Evolutionary conservation across 352 stramenopile species (phyloP).

Genomic region (Globisporangium abappressorium): DNA sequence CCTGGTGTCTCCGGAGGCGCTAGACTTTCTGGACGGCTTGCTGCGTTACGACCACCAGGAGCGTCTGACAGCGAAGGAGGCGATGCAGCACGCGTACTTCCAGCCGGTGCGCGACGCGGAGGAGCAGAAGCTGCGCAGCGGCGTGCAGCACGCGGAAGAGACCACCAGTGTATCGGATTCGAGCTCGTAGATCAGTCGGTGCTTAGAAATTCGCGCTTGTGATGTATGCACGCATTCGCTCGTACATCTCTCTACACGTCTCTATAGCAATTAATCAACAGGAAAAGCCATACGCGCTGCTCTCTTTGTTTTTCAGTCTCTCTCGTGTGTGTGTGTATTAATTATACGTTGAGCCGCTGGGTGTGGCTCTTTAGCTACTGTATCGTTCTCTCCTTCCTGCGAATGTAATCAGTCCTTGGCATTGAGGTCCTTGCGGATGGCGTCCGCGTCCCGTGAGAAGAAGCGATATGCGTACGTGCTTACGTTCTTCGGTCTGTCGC

Average conservation of each 20-base stretch:
- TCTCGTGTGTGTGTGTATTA: too few relatives aligned
- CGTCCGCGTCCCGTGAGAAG: conserved; percentile 36
- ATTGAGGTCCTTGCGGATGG: conserved; percentile 44
- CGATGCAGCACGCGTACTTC: conserved; percentile 98
- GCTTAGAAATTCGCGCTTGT: not conserved
- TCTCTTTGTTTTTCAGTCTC: not conserved
- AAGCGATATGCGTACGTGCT: conserved; percentile 57
- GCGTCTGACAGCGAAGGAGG: conserved; percentile 97
- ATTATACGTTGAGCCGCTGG: too few relatives aligned
- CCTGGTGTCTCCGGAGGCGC: conserved; percentile 83
- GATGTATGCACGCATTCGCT: not conserved
- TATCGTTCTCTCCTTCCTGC: too few relatives aligned
- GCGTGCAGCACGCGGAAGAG: conserved; percentile 53
- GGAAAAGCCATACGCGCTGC: not conserved
- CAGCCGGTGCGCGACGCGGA: conserved; percentile 86
- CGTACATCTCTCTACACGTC: not conserved
- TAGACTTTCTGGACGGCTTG: conserved; percentile 92
- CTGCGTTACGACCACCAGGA: conserved; percentile 96
- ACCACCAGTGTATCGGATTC: conserved; percentile 77
- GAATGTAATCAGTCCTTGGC: conserved; percentile 30
- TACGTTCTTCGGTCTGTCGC: conserved; percentile 44
- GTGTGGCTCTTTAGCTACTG: too few relatives aligned
- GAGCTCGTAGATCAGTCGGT: conserved; percentile 41
- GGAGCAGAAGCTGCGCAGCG: conserved; percentile 65
- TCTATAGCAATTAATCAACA: conserved; percentile 1